Base-by-base conservation (phyloP, 2,329 filamentous ascomycete species). In the Gaeumannomyces tritici region DNA sequence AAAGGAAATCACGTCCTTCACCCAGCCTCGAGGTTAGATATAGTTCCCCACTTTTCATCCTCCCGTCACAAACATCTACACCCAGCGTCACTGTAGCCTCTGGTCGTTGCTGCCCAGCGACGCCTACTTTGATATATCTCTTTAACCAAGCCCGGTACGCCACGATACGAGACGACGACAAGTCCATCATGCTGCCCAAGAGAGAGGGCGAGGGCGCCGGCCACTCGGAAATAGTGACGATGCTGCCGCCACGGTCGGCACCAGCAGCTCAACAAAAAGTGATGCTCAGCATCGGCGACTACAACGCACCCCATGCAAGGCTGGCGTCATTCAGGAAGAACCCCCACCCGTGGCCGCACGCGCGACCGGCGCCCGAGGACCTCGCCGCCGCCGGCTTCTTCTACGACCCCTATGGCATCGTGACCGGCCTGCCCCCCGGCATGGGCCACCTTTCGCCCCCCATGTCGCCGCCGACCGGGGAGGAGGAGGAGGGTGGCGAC, bases 301-400 rank as follows among this genome's bases (percentile, higher is more conserved):
- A 61, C 60, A 28, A 35, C 54, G 56, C 13, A 8, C 27, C 18
- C 8, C 13, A 3, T 18, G 24, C 35, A 7, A 55, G 61, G 15
- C 31, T 62, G 24, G 56, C 2, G 24, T 58, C 61, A 4, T 57
- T 58, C 15, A 5, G 28, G n/a, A 51, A n/a, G 35, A 26, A 18
- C 8, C n/a, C n/a, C n/a, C n/a, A n/a, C n/a, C 7, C 8, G 4
- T 62, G 61, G 61, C 61, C 61, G 33, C 61, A 62, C 35, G 55
- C 55, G 3, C 15, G 27, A 2, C 61, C 61, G 1, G 18, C 29
- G 33, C 55, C 31, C 8, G 55, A 15, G 12, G 24, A 51, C 13
- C n/a, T 62, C 9, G 55, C 33, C 18, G 18, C 28, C 2, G 61
- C 61, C 26, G 61, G 61, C 24, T 62, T 62, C 61, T 54, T 51